Evolutionary conservation across 805 yeast genomes (phyloP), one percentile per base, ranked within the genome.

Genomic region (Kodamaea leandrae): DNA sequence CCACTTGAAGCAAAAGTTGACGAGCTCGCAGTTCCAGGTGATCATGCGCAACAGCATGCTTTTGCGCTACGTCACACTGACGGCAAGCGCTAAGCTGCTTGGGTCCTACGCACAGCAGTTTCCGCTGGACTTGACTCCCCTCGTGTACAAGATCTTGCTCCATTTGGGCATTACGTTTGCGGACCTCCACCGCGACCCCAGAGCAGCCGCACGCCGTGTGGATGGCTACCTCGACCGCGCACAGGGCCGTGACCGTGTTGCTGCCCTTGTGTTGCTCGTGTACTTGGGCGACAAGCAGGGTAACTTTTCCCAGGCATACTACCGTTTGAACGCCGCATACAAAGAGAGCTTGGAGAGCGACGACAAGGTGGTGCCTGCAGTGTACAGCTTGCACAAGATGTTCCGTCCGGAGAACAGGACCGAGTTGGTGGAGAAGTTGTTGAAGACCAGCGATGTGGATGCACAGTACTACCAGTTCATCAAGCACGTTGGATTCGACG

Each of bases 41-140:
- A 49, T 78, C 33, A 45, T 58, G 15, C 68, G 74, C 52, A 78
- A 78, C 51, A 71, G 71, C 51, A 47, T 73, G 20, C 48, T 73
- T 20, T 61, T 78, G 47, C 64, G 66, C 12, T 68, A 56, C 49
- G 53, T 60, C 27, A 50, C 72, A 4, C 53, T 68, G 37, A 48
- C 61, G 17, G 46, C 43, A 24, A 36, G 50, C 2, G 60, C 61
- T 36, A 45, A 43, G 15, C 58, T 58, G 32, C 41, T 54, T 12
- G 21, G 28, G 14, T 42, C 52, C 15, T 63, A 51, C 37, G 32
- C 53, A 4, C 20, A 35, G 24, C 55, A 54, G 23, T 61, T 51
- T 39, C 51, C 53, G 1, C 66, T 64, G 17, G 74, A 69, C 49
- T 57, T 49, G 35, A 55, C 60, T 4, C 60, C 63, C 4, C 29